These are phyloP conservation scores for Fusarium continuum DNA, from an alignment of 2,329 filamentous ascomycete species.

Conservation along the genomic window DNA sequence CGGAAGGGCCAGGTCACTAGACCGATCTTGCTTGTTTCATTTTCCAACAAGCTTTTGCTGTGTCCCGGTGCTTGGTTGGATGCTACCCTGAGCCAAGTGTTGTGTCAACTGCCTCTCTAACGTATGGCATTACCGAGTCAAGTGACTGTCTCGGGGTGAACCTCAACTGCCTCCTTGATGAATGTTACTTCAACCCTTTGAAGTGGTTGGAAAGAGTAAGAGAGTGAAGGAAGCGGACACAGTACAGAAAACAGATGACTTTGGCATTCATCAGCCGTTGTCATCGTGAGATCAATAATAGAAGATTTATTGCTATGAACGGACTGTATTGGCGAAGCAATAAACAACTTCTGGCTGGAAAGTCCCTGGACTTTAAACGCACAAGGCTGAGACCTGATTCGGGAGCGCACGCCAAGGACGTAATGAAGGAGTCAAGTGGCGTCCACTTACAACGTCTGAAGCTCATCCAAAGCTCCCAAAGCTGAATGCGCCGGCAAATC, in stretches of 20 bases:
- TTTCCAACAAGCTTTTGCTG: conserved; percentile 6
- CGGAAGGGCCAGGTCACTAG: conserved; percentile 13
- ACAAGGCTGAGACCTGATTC: background rate
- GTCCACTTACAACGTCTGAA: conserved; percentile 13
- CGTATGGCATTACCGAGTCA: conserved; percentile 9
- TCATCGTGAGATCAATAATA: conserved; percentile 10
- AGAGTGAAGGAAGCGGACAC: background rate
- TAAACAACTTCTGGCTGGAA: conserved; percentile 1
- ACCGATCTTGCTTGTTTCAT: conserved; percentile 26
- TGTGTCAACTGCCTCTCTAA: conserved; percentile 11
- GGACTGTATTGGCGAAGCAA: conserved; percentile 12
- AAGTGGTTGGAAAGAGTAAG: conserved; percentile 3
- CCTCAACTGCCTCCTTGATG: background rate
- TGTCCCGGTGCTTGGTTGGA: conserved; percentile 2
- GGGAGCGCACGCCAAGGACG: background rate
- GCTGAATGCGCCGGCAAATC: conserved; percentile 18
- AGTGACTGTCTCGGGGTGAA: conserved; percentile 18
- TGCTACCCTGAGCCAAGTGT: conserved; percentile 26
- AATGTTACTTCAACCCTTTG: conserved; percentile 13
- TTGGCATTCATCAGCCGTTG: conserved; percentile 11
- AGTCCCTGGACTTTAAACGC: background rate
- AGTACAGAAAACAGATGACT: conserved; percentile 8
- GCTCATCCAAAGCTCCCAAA: background rate
- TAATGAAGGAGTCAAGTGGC: conserved; percentile 21
- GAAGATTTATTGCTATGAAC: background rate